These are phyloP conservation scores for Elsinoe perseae DNA, from an alignment of 2,329 filamentous ascomycete genomes.

Conservation along the genomic window DNA sequence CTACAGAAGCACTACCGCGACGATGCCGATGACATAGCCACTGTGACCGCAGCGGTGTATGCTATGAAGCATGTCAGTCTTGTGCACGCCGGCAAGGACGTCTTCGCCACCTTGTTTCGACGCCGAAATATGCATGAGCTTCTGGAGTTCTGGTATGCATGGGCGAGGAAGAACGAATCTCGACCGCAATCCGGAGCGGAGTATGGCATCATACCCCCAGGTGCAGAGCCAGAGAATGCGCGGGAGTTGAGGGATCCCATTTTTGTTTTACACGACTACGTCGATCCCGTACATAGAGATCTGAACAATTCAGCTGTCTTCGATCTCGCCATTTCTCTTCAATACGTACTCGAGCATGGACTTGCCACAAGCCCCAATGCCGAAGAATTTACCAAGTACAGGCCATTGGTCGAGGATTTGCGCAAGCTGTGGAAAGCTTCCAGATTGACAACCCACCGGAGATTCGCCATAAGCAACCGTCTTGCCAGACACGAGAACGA, in stretches of 20 bases:
- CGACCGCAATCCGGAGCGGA: background rate
- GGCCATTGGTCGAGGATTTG: background rate
- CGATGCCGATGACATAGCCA: background rate
- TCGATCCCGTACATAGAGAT: background rate
- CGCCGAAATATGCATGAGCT: background rate
- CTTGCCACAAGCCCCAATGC: background rate
- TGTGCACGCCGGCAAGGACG: background rate
- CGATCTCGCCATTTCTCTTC: background rate
- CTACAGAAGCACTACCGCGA: background rate
- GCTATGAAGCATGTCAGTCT: background rate
- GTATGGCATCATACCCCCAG: background rate
- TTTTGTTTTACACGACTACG: background rate
- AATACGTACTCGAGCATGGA: background rate
- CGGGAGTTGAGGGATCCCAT: background rate
- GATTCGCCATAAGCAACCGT: background rate
- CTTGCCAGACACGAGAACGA: background rate
- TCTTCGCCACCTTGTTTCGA: background rate
- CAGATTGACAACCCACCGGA: background rate
- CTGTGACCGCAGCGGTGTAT: background rate
- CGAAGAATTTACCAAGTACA: constrained; percentile 1
- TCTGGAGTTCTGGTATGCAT: constrained; percentile 6
- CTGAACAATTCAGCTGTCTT: background rate
- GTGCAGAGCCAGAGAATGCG: background rate
- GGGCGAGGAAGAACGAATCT: background rate
- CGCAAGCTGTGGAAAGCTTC: background rate